Percentiles rank a stretch among this genome's conserved stretches.
These are phyloP conservation scores for Xylaria sp. DNA, from an alignment of 2,329 filamentous ascomycete genomes.

Conservation along the genomic window DNA sequence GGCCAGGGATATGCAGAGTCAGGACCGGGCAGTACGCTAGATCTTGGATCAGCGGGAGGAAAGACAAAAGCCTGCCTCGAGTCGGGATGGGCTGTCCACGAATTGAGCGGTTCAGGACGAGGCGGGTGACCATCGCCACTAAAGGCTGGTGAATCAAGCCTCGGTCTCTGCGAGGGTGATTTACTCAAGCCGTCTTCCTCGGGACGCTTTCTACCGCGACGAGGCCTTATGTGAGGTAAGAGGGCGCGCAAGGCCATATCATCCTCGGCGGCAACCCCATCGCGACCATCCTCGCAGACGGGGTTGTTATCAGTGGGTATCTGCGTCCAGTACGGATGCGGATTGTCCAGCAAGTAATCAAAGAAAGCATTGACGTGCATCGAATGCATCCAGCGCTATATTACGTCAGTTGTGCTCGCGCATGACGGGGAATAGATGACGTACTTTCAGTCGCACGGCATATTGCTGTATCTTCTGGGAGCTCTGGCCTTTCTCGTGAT, in stretches of 20 bases:
- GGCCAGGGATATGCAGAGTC: conserved; percentile 59
- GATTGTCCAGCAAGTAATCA: conserved; percentile 83
- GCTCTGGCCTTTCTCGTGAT: conserved; percentile 84
- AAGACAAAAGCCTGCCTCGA: conserved; percentile 53
- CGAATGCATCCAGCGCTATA: conserved; percentile 89
- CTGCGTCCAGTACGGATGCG: conserved; percentile 82
- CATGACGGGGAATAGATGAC: conserved; percentile 12
- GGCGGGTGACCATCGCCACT: conserved; percentile 52
- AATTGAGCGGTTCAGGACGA: conserved; percentile 65
- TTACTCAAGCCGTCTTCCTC: conserved; percentile 67
- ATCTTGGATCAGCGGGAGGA: conserved; percentile 53
- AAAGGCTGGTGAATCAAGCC: conserved; percentile 61
- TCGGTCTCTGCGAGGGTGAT: conserved; percentile 68
- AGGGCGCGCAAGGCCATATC: conserved; percentile 88
- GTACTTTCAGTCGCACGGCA: conserved; percentile 87
- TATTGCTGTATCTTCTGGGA: conserved; percentile 96
- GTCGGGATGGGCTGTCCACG: conserved; percentile 61
- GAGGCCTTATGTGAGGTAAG: conserved; percentile 78
- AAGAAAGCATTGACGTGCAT: conserved; percentile 97
- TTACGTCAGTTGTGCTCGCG: conserved; percentile 52
- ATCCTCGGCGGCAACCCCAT: conserved; percentile 86
- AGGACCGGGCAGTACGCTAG: conserved; percentile 50
- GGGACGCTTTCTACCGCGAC: conserved; percentile 70
- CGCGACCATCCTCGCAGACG: conserved; percentile 73
- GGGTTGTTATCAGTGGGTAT: conserved; percentile 74